phyloP scores from a whole-genome alignment of 2,329 filamentous ascomycete genomes.

The Fusarium caatingaense region DNA sequence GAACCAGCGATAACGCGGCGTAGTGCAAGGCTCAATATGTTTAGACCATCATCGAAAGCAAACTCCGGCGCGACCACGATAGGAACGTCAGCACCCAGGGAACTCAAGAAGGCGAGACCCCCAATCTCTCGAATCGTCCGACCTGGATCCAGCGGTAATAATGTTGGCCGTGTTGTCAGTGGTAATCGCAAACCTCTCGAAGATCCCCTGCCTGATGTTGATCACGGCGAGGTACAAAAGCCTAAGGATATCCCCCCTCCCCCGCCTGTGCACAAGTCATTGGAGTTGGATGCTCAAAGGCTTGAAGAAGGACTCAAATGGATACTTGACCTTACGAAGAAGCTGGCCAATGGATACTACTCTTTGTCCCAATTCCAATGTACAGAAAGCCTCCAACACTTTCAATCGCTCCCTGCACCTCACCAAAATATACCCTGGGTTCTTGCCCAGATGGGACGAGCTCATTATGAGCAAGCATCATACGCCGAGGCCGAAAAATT shows the following conservation, averaged over 20 bases:
- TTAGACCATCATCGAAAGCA: conserved; percentile 76
- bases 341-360: conserved; percentile 83
- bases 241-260: conserved; percentile 57
- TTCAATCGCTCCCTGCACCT: conserved; percentile 74
- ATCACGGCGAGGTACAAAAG: conserved; percentile 70
- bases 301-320: conserved; percentile 81
- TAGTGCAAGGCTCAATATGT: conserved; percentile 76
- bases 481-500: conserved; percentile 89
- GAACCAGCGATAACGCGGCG: conserved; percentile 70
- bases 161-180: conserved; percentile 87
- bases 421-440: conserved; percentile 96
- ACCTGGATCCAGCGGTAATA: conserved; percentile 73
- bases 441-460: conserved; percentile 87
- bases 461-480: conserved; percentile 88
- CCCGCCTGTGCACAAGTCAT: conserved; percentile 53
- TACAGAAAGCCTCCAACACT: conserved; percentile 78
- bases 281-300: conserved; percentile 67
- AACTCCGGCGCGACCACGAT: conserved; percentile 68
- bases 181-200: conserved; percentile 84
- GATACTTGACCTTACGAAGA: conserved; percentile 83
- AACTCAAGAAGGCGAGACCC: conserved; percentile 86
- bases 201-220: conserved; percentile 75
- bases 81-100: conserved; percentile 70
- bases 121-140: conserved; percentile 75
- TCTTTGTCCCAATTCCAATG: conserved; percentile 83